phyloP scores from a whole-genome alignment of 768 basidiomycete genomes.

The Termitomyces titanicus region DNA sequence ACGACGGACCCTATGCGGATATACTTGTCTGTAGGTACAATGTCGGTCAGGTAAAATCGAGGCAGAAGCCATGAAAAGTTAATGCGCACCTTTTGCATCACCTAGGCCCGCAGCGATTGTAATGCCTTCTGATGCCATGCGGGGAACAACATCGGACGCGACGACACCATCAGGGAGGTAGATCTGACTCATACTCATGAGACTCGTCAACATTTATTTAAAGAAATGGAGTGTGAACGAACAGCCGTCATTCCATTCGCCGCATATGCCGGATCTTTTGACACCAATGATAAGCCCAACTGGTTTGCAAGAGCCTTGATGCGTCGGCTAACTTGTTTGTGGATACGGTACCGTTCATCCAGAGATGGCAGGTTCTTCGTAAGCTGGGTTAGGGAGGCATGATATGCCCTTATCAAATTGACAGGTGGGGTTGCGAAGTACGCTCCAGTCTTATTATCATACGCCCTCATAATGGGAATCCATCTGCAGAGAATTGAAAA shows the following conservation, averaged over 20 bases:
- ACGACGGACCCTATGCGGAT: conserved; percentile 67
- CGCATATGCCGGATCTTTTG: conserved; percentile 46
- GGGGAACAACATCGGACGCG: conserved; percentile 66
- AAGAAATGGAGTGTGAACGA: conserved; percentile 8
- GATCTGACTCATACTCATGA: conserved; percentile 30
- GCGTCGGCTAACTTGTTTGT: conserved; percentile 58
- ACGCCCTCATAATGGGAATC: conserved; percentile 85
- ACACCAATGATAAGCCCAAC: conserved; percentile 68
- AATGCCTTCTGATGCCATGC: conserved; percentile 61
- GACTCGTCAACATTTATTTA: background rate
- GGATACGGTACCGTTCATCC: conserved; percentile 65
- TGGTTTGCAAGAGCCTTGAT: conserved; percentile 59
- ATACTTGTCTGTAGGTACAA: conserved; percentile 54
- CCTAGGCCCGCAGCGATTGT: conserved; percentile 80
- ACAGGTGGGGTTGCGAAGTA: conserved; percentile 92
- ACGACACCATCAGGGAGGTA: conserved; percentile 73
- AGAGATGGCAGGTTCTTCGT: conserved; percentile 55
- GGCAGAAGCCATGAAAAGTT: background rate
- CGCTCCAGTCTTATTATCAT: conserved; percentile 67
- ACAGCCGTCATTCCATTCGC: conserved; percentile 92
- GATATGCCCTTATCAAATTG: conserved; percentile 82
- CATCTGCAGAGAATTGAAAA: conserved; percentile 40
- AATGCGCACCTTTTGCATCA: conserved; percentile 56
- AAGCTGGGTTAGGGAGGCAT: conserved; percentile 70
- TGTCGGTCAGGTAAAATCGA: background rate